Conservation (phyloP, 73 alveolate species). For the Durusdinium trenchii region DNA sequence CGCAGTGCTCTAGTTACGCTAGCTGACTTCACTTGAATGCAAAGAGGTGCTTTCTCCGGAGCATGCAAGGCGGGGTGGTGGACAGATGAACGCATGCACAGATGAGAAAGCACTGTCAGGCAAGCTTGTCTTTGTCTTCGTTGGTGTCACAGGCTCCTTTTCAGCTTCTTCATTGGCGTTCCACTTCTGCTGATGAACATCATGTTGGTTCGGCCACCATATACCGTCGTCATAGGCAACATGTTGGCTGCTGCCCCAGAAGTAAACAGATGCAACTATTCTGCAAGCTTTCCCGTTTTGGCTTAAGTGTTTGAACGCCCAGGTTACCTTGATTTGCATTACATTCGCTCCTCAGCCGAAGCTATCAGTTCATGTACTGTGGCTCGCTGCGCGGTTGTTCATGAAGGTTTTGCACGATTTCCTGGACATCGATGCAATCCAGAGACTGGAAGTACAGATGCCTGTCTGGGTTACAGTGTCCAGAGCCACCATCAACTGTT, state of each 20-base stretch:
- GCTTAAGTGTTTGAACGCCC: neutral
- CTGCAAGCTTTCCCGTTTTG: neutral
- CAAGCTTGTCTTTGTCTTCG: neutral
- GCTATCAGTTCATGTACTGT: neutral
- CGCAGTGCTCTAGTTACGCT: neutral
- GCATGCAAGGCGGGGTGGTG: neutral
- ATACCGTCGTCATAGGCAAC: neutral
- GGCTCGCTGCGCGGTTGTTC: no score
- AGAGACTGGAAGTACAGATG: slow-evolving; percentile 62
- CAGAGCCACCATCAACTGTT: no score
- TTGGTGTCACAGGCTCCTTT: slow-evolving; percentile 3
- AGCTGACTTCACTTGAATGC: neutral
- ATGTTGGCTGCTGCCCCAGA: neutral
- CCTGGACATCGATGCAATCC: slow-evolving; percentile 77
- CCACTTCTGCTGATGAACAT: slow-evolving; percentile 38
- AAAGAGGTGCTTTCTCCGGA: slow-evolving; percentile 44
- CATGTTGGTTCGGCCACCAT: slow-evolving; percentile 21
- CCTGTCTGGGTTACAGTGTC: neutral
- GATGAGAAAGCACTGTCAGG: neutral
- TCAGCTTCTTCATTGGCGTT: slow-evolving; percentile 44
- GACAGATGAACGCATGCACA: neutral
- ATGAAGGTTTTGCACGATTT: slow-evolving; percentile 64
- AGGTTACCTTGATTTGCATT: slow-evolving; percentile 40
- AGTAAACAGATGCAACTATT: neutral
- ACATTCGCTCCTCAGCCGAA: neutral